A percentile compares a stretch with the other conserved stretches of the same genome.
Conservation (phyloP, 345 rosid genomes). For the Eucalyptus decipiens region DNA sequence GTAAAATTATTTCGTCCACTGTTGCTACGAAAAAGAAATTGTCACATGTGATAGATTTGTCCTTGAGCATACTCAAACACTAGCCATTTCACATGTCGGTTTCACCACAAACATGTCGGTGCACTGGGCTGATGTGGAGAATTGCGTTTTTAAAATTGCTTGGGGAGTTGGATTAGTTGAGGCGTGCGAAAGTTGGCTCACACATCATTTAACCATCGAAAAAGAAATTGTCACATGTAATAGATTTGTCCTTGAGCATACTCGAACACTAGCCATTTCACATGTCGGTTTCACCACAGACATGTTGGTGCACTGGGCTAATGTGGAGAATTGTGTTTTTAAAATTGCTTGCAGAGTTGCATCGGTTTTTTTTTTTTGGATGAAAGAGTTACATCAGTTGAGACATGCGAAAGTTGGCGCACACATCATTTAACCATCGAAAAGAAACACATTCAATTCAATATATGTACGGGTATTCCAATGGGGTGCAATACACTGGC, state of each 20-base stretch:
- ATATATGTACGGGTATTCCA: not conserved
- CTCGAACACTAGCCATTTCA: not conserved
- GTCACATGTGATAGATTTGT: not conserved
- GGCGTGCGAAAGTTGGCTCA: not conserved
- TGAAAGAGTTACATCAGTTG: no score
- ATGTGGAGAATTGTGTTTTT: not conserved
- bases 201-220: not conserved
- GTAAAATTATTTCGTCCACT: not conserved
- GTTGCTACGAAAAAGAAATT: not conserved
- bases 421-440: not conserved
- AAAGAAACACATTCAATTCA: not conserved
- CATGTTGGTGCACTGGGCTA: fast-evolving
- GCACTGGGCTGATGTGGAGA: not conserved
- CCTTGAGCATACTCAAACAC: not conserved
- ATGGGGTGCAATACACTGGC: not conserved
- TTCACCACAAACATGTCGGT: not conserved
- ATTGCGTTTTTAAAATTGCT: not conserved
- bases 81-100: not conserved
- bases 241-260: not conserved
- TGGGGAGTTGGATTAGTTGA: no score
- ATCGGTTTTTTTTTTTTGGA: no score
- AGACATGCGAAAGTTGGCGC: not conserved
- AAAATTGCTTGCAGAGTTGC: not conserved
- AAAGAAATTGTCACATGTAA: not conserved
- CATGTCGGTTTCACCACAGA: not conserved